phyloP scores from a whole-genome alignment of 2,329 filamentous ascomycete genomes.

The Mollisiaceae sp. region DNA sequence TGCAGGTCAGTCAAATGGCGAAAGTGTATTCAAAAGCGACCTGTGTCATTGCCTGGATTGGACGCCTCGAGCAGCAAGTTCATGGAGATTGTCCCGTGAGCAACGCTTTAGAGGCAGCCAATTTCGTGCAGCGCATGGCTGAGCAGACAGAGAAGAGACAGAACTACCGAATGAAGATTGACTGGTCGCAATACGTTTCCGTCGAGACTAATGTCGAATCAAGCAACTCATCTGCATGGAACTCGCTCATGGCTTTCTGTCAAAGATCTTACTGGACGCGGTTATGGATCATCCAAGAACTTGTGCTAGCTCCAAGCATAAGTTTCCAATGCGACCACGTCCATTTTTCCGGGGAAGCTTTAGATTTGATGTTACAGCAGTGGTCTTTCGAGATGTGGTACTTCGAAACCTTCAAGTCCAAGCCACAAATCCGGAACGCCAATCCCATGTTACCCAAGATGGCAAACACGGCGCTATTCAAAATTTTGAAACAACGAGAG shows the following conservation, averaged over 20 bases:
- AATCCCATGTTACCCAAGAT: not conserved
- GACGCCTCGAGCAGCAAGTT: not conserved
- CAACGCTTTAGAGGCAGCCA: not conserved
- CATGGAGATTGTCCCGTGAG: not conserved
- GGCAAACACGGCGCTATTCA: not conserved
- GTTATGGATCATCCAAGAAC: conserved; percentile 9
- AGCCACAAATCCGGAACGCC: not conserved
- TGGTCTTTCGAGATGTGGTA: not conserved
- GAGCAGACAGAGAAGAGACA: not conserved
- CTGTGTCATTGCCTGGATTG: not conserved
- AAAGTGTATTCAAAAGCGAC: not conserved
- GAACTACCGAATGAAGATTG: not conserved
- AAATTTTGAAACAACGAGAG: conserved; percentile 5
- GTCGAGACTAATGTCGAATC: not conserved
- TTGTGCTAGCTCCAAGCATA: not conserved
- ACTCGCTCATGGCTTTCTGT: not conserved
- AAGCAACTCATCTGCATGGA: not conserved
- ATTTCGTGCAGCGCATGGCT: not conserved
- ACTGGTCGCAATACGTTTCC: not conserved
- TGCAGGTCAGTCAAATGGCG: not conserved
- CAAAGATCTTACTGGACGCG: conserved; percentile 8
- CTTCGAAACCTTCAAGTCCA: not conserved
- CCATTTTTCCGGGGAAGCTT: not conserved
- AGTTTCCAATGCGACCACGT: not conserved
- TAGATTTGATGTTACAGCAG: not conserved